phyloP scores from a whole-genome alignment of 129 eudicot species.

The Gnaphalium uliginosum region DNA sequence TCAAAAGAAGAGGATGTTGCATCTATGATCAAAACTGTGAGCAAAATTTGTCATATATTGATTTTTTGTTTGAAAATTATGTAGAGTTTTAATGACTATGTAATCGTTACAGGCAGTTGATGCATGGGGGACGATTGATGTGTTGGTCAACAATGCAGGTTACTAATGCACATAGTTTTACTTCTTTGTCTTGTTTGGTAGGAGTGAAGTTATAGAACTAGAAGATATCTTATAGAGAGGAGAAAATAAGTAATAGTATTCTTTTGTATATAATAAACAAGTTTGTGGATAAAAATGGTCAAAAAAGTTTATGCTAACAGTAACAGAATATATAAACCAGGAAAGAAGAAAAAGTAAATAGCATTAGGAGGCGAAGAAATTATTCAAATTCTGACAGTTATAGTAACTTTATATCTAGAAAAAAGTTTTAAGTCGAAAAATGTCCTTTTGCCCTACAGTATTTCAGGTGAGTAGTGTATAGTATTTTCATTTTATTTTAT shows the following conservation, averaged over 20 bases:
- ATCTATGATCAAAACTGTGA: conserved; percentile 93
- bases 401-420: too few species aligned
- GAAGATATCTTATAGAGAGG: background rate
- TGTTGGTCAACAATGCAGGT: conserved; percentile 97
- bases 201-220: background rate
- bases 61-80: background rate
- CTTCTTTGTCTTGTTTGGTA: conserved; percentile 4
- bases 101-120: conserved; percentile 75
- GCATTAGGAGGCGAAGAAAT: background rate
- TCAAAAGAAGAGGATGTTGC: conserved; percentile 95
- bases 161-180: conserved; percentile 13
- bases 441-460: background rate
- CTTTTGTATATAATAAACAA: background rate
- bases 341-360: background rate
- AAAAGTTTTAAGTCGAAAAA: background rate
- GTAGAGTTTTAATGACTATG: conserved; percentile 16
- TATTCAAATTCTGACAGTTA: background rate
- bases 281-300: background rate
- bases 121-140: conserved; percentile 96
- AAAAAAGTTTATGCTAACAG: conserved; percentile 18
- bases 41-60: conserved; percentile 28
- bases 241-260: conserved; percentile 12
- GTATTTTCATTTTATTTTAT: background rate
- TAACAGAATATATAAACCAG: conserved; percentile 9
- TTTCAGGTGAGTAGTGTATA: background rate